These are phyloP conservation scores for Rhizopogon rudus DNA, from an alignment of 768 basidiomycete genomes.

Conservation along the genomic window DNA sequence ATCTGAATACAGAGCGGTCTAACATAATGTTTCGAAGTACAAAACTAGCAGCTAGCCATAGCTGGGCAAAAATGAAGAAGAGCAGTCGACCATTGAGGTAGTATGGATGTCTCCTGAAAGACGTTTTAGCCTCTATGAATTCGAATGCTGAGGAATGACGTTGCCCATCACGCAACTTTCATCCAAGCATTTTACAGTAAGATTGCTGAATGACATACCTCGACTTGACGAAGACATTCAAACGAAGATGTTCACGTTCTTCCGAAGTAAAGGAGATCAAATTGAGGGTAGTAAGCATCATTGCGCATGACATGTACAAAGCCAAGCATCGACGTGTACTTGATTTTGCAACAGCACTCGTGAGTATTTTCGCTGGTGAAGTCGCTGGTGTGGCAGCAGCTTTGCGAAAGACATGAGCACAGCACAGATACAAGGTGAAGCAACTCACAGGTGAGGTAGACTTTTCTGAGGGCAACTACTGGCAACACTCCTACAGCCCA, in stretches of 20 bases:
- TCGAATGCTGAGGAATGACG: background rate
- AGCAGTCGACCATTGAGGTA: constrained; percentile 67
- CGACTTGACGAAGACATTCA: constrained; percentile 63
- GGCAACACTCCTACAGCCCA: constrained; percentile 58
- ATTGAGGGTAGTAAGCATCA: constrained; percentile 40
- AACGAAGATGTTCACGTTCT: constrained; percentile 31
- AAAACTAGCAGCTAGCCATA: constrained; percentile 41
- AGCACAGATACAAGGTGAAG: background rate
- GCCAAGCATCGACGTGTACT: constrained; percentile 41
- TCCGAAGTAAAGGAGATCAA: constrained; percentile 28
- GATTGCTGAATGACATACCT: constrained; percentile 32
- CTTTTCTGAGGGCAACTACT: constrained; percentile 51
- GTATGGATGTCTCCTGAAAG: constrained; percentile 62
- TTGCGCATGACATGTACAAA: constrained; percentile 44
- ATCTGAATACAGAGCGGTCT: constrained; percentile 52
- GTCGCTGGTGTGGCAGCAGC: constrained; percentile 43
- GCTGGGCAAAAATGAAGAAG: constrained; percentile 53
- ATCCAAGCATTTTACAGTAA: background rate
- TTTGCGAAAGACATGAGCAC: constrained; percentile 13
- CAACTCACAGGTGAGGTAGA: constrained; percentile 52
- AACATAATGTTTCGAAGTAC: constrained; percentile 54
- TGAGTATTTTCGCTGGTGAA: constrained; percentile 49
- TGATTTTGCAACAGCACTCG: constrained; percentile 40
- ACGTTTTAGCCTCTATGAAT: background rate
- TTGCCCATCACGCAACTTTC: constrained; percentile 8